Base-by-base conservation (phyloP, 2,329 filamentous ascomycete species). In the Nemania diffusa region DNA sequence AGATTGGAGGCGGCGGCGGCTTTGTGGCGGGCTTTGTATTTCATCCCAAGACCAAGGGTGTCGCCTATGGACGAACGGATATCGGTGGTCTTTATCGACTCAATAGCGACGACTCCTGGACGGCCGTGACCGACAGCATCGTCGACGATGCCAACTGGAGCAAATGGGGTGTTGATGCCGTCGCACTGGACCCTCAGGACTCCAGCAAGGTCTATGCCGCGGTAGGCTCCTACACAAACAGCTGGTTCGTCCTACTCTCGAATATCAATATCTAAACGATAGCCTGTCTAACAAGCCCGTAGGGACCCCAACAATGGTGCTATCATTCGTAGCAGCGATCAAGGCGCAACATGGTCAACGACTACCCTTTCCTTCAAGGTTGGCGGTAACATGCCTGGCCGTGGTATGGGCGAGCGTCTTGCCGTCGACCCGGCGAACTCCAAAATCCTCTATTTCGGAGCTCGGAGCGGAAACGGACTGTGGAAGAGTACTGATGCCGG, bases 311-410 rank as follows among this genome's bases (percentile, higher is more conserved):
- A 84, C 62, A 80, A 83, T 4, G 86, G 86, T 7, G 79, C 84
- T 7, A 87, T 89, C 42, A 81, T 87, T 34, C 81, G 83, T 29
- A 87, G 84, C 8, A 83, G 80, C 8, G 85, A 89, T 70, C 79
- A 82, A 70, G 87, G 87, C 1, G 77, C 75, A 2, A 87, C 86
- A 0, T 89, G 85, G 84, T 72, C 78, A 1, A 78, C 80, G 22
- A 82, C 84, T 0, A 77, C 78, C 5, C 79, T 89, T 0, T 80
- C 84, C 2, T 89, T 89, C 79, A 89, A 89, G 73, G 84, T 88
- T 52, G 87, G 87, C 7, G 87, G 87, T 0, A 89, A 89, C 73
- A 88, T 88, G 85, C 86, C 87, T 7, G 87, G 87, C 1, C 83
- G 87, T 29, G 87, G 87, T 7, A 84, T 84, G 76, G 87, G 87